Base-by-base conservation (phyloP, 2,329 filamentous ascomycete genomes). In the Chaetomiaceae sp. region DNA sequence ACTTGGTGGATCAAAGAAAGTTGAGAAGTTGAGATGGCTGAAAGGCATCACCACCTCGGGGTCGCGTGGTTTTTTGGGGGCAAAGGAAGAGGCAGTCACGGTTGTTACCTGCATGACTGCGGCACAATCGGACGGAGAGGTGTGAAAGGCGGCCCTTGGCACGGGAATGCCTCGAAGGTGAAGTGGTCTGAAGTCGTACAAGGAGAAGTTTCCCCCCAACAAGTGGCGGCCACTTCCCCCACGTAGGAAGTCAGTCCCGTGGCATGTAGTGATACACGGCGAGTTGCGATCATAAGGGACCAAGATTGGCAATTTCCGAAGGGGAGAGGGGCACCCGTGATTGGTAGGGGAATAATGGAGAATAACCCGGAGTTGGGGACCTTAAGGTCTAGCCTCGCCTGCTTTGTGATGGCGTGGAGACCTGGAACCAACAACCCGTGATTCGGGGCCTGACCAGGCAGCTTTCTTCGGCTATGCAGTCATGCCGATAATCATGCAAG, bases 41-140 rank as follows among this genome's bases (percentile, higher is more conserved):
- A 20, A 38, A 38, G 36, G 6, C 20, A 36, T 51, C 14, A 15
- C 38, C 29, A 19, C 29, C 17, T 6, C n/a, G 43, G 19, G n/a
- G 29, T 36, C 19, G 17, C 31, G 11, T 22, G 29, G 29, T n/a
- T 46, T 47, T 37, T 37, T 3, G 23, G 20, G 17, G 25, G 20
- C 25, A 27, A 6, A 29, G 6, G n/a, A 38, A 22, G 33, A 7
- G 14, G n/a, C n/a, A n/a, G 22, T 42, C 36, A 47, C 31, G 17
- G n/a, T 34, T 45, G 45, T 15, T 12, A 23, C 39, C 49, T 56
- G 54, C 49, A 53, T 47, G 45, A 15, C 20, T 50, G 46, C 46
- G 50, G 54, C 54, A 39, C 50, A 53, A 56, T 19, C 15, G 15
- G 19, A 19, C n/a, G 5, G 27, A n/a, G 22, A 11, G 33, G 22